Evolutionary conservation across 768 basidiomycete species (phyloP), one percentile per base, ranked within the genome.

Genomic region (Xerocomus spinulosus): DNA sequence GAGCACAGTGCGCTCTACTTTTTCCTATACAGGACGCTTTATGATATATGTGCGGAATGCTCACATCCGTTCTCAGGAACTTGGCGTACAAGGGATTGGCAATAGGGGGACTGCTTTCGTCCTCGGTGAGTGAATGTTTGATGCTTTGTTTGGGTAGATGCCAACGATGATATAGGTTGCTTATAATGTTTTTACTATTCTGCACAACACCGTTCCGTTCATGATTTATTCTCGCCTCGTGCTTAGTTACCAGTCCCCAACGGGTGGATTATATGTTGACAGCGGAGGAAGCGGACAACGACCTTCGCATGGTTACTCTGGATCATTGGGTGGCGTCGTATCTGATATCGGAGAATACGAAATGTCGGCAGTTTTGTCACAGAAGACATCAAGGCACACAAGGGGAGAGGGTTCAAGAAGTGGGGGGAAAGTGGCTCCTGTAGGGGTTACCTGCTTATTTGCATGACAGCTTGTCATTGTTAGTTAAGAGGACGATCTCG

Each of bases 1-100:
- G 29, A 44, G 9, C 40, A 56, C 32, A 55, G 35, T 35, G 17
- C 42, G 6, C 17, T 56, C 29, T 56, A 48, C 25, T 56, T 56
- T 29, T 6, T 55, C 36, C 30, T 56, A 49, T 56, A 34, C 17
- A 5, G 41, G 10, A 5, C 3, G 21, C 5, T 15, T 23, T 10
- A 20, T 8, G 17, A 12, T 5, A 4, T 4, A 8, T 10, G 35
- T 20, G 10, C 9, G 9, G 20, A 44, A 25, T 6, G 3, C 40
- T 50, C 23, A 41, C 9, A 7, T 7, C 7, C 9, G 43, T 28
- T 9, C 7, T 0, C 21, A 55, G 54, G 38, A 51, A 44, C 43
- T 14, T 56, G 17, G 3, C 30, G 4, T 25, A 41, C 25, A 43
- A 30, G 9, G 38, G n/a, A 10, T n/a, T 56, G 5, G 5, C n/a